Base-by-base conservation (phyloP, 2,329 filamentous ascomycete genomes). In the Decorospora gaudefroyi region DNA sequence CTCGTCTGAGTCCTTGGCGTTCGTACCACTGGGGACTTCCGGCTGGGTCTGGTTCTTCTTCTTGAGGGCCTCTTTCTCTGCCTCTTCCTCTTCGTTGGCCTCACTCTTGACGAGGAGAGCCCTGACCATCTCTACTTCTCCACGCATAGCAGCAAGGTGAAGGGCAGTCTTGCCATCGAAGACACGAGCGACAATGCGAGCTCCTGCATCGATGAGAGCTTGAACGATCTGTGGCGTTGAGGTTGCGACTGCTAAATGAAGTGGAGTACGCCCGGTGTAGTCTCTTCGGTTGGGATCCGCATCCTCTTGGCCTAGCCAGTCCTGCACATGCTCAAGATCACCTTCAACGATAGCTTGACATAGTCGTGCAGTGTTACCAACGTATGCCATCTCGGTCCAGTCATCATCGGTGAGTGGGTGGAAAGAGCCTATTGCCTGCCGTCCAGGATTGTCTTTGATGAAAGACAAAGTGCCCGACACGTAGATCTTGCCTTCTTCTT, bases 311-410 rank as follows among this genome's bases (percentile, higher is more conserved):
- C 75, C 76, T 8, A 80, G 71, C 85, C 88, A 95, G 53, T 84
- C 81, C 55, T 82, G 69, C 3, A 95, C 86, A 50, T 82, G 79
- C 25, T 88, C 83, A 3, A 86, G 56, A 65, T 95, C 85, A 1
- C 79, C 76, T 55, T 90, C 84, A 3, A 91, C 82, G 44, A 95
- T 95, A 1, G 87, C 89, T 61, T 90, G 86, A 60, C 88, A 95
- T 2, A 95, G 76, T 11, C 80, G 77, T 25, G 82, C 83, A 1
- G 88, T 91, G 54, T 90, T 88, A 8, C 88, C 87, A 23, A 95
- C 79, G 55, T 95, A 95, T 0, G 89, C 88, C 88, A 95, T 93
- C 53, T 91, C 87, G 0, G 89, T 93, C 88, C 89, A 95, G 62
- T 93, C 88, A 36, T 88, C 79, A 28, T 89, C 84, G 0, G 86